Percentiles rank a stretch among this genome's conserved stretches.
Evolutionary conservation across 164 flowering plant genomes (phyloP).

Genomic region (Kalanchoe fedtschenkoi): DNA sequence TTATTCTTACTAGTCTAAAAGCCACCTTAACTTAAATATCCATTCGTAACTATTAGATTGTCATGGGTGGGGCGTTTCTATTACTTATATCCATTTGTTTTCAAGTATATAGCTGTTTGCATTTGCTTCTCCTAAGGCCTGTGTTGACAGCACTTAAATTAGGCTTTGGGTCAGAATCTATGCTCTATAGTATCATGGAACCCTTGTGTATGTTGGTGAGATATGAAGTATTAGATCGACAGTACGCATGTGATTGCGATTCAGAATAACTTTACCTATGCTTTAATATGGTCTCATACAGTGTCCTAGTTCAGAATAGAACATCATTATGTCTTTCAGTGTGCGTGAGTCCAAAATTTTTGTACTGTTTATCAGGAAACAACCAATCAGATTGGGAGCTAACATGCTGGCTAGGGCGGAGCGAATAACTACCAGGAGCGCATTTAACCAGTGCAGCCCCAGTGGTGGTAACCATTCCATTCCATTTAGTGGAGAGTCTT

Average conservation of each 20-base stretch:
- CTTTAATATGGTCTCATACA: not conserved
- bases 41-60: no score
- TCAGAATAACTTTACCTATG: not conserved
- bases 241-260: not conserved
- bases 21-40: no score
- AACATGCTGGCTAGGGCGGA: slow-evolving; percentile 87
- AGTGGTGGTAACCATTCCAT: slow-evolving; percentile 27
- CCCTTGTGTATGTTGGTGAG: not conserved
- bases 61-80: no score
- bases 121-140: not conserved
- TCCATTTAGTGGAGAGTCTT: slow-evolving; percentile 38
- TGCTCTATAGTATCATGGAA: not conserved
- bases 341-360: not conserved
- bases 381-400: slow-evolving; percentile 57
- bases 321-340: not conserved
- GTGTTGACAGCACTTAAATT: not conserved
- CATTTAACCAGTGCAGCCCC: slow-evolving; percentile 39
- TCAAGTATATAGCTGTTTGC: not conserved
- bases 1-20: no score
- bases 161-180: no score
- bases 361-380: slow-evolving; percentile 42
- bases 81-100: no score
- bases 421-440: slow-evolving; percentile 45
- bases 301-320: not conserved
- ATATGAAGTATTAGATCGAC: no score